Conservation (phyloP, 2,329 filamentous ascomycete species). For the Arthrobotrys pseudoclavata region DNA sequence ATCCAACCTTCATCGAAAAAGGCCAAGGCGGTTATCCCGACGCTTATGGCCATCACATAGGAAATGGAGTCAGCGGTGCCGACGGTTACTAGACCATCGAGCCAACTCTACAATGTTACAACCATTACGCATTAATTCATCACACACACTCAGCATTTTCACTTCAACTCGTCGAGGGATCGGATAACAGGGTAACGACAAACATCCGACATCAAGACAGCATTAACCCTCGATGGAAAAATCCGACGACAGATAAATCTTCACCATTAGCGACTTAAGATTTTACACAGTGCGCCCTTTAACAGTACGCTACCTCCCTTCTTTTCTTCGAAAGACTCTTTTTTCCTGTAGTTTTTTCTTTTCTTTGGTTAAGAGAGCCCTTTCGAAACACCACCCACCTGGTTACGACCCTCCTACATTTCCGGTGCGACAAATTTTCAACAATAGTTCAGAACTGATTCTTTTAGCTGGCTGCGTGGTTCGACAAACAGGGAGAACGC, state of each 20-base stretch:
- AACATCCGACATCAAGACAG: constrained; percentile 19
- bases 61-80: constrained; percentile 60
- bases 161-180: constrained; percentile 46
- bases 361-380: constrained; percentile 19
- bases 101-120: constrained; percentile 19
- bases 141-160: constrained; percentile 14
- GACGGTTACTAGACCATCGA: constrained; percentile 52
- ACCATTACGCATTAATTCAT: constrained; percentile 19
- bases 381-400: constrained; percentile 23
- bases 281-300: constrained; percentile 45
- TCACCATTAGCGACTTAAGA: constrained; percentile 30
- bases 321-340: constrained; percentile 41
- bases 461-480: constrained; percentile 56
- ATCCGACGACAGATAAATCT: constrained; percentile 35
- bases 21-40: constrained; percentile 57
- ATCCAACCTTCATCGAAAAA: constrained; percentile 54
- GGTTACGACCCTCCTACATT: constrained; percentile 35
- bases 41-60: constrained; percentile 58
- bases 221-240: constrained; percentile 11
- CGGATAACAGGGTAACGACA: constrained; percentile 33
- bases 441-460: constrained; percentile 55
- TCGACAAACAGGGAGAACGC: constrained; percentile 41
- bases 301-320: constrained; percentile 47
- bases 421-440: constrained; percentile 51
- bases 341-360: constrained; percentile 25